Evolutionary conservation across 345 rosid genomes (phyloP).

Genomic region (Crucihimalaya himalaica): DNA sequence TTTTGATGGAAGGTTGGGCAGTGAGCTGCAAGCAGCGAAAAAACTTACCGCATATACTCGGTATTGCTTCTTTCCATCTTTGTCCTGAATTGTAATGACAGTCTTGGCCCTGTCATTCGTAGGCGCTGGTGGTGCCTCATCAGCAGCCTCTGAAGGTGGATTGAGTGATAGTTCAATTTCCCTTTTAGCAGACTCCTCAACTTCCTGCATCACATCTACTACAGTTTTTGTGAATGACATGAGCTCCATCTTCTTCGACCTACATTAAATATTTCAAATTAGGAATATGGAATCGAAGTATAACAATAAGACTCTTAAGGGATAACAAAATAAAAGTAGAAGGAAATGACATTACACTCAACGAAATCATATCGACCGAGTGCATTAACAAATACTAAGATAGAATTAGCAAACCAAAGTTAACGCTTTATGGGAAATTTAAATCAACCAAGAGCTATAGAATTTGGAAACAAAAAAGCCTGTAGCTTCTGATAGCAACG

Average conservation of each 20-base stretch:
- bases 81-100: slow-evolving; percentile 70
- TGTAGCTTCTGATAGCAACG: neutral
- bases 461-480: neutral
- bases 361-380: neutral
- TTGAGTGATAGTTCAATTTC: slow-evolving; percentile 40
- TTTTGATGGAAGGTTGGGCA: neutral
- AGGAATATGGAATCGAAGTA: neutral
- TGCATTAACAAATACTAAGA: neutral
- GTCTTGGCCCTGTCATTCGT: slow-evolving; percentile 61
- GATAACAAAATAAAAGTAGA: neutral
- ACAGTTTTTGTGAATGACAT: slow-evolving; percentile 58
- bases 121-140: slow-evolving; percentile 42
- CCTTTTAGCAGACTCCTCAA: slow-evolving; percentile 53
- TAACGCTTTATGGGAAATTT: neutral
- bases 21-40: neutral
- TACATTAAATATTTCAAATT: slow-evolving; percentile 32
- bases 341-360: neutral
- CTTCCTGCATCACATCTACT: slow-evolving; percentile 50
- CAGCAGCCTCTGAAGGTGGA: slow-evolving; percentile 39
- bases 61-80: slow-evolving; percentile 60
- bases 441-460: neutral
- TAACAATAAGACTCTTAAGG: neutral
- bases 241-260: slow-evolving; percentile 78
- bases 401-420: neutral
- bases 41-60: slow-evolving; percentile 66